Percentiles rank a stretch among this genome's conserved stretches.
Conservation (phyloP, 106 monocot genomes). For the Vanilla planifolia region DNA sequence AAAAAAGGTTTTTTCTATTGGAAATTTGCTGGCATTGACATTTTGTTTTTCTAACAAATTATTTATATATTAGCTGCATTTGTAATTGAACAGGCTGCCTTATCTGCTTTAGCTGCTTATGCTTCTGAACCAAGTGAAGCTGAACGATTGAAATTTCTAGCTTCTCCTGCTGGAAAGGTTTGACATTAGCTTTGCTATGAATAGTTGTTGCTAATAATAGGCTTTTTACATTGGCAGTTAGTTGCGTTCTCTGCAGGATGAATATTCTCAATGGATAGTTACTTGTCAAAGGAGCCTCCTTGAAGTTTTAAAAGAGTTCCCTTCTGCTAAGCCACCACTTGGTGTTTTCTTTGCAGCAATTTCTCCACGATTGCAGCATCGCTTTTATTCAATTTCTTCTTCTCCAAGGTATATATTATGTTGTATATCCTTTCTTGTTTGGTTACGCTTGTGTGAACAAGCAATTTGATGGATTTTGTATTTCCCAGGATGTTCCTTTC, state of each 20-base stretch:
- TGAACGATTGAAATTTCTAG: constrained; percentile 47
- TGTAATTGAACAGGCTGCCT: constrained; percentile 60
- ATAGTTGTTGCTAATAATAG: background rate
- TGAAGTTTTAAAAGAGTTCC: constrained; percentile 68
- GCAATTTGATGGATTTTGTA: constrained; percentile 1
- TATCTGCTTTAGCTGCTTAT: constrained; percentile 71
- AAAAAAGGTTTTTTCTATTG: constrained; percentile 42
- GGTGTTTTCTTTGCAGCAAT: constrained; percentile 81
- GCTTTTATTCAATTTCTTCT: constrained; percentile 82
- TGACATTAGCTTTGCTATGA: background rate
- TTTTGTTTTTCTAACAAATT: background rate
- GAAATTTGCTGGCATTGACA: background rate
- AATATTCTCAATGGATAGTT: constrained; percentile 72
- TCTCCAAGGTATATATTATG: constrained; percentile 42
- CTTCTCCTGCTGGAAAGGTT: constrained; percentile 84
- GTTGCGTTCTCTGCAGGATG: constrained; percentile 39
- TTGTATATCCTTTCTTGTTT: background rate
- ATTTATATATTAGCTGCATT: background rate
- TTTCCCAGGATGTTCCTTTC: constrained; percentile 51
- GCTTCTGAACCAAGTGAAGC: constrained; percentile 76
- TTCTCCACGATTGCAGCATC: constrained; percentile 62
- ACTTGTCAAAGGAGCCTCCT: constrained; percentile 70
- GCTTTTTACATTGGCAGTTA: background rate
- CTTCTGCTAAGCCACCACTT: constrained; percentile 61
- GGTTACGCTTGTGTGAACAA: background rate